Percentiles rank a stretch among this genome's conserved stretches.
Conservation (phyloP, 768 basidiomycete species). For the Boletus rubescentipes region DNA sequence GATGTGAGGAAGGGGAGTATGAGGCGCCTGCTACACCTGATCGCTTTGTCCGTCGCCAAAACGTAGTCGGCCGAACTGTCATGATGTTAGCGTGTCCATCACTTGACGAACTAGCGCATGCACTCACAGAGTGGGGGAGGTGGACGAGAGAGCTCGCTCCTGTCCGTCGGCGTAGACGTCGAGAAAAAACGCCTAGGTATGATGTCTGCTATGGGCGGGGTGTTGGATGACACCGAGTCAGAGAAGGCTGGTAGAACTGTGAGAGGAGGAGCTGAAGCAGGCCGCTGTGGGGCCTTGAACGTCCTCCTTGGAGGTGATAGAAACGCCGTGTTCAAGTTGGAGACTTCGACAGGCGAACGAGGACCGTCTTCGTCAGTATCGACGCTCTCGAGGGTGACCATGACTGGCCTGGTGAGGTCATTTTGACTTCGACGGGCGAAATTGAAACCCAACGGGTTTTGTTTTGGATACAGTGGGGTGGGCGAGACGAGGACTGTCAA, state of each 20-base stretch:
- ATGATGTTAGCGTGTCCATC: not conserved
- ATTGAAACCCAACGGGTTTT: conserved; percentile 27
- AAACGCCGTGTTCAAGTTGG: conserved; percentile 15
- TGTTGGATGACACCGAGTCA: not conserved
- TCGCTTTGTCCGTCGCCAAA: conserved; percentile 72
- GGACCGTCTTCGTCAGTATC: conserved; percentile 25
- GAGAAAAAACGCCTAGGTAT: conserved; percentile 16
- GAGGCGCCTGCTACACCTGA: conserved; percentile 70
- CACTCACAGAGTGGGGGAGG: conserved; percentile 65
- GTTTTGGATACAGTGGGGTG: conserved; percentile 26
- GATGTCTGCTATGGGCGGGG: conserved; percentile 1
- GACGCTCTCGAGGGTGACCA: conserved; percentile 31
- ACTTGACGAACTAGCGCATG: not conserved
- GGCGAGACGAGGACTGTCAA: conserved; percentile 35
- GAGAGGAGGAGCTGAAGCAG: conserved; percentile 28
- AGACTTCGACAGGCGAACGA: conserved; percentile 26
- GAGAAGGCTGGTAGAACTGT: not conserved
- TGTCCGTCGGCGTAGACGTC: conserved; percentile 11
- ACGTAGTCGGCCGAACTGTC: conserved; percentile 76
- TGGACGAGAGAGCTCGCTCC: conserved; percentile 51
- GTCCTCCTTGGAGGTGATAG: conserved; percentile 31
- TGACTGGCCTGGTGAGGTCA: conserved; percentile 30
- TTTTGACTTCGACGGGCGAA: conserved; percentile 30
- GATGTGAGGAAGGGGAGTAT: conserved; percentile 71
- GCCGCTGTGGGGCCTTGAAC: conserved; percentile 20